Evolutionary conservation across 164 flowering plant species (phyloP).

Genomic region (Vitis rupestris): DNA sequence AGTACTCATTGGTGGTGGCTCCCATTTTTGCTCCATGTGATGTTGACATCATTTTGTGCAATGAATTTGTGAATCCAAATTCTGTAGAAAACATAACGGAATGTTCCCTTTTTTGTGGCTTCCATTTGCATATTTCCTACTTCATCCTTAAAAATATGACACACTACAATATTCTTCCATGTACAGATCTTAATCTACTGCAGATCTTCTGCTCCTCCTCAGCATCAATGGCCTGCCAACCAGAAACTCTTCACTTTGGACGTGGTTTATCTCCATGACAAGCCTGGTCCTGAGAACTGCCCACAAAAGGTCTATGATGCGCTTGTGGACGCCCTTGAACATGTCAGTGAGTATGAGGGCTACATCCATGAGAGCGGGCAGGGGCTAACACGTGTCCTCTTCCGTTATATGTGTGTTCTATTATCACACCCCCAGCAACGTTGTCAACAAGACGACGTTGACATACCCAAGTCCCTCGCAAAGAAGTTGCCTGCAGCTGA

Average conservation of each 20-base stretch:
- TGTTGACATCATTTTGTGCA: neutral
- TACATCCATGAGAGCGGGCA: constrained; percentile 87
- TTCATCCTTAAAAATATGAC: neutral
- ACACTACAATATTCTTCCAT: constrained; percentile 1
- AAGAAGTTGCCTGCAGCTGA: constrained; percentile 62
- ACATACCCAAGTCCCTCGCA: constrained; percentile 72
- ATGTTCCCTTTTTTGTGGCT: neutral
- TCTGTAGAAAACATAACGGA: neutral
- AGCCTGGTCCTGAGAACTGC: constrained; percentile 86
- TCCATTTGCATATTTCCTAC: neutral
- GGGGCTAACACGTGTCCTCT: constrained; percentile 64
- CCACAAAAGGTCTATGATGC: constrained; percentile 92
- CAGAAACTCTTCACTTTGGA: constrained; percentile 86
- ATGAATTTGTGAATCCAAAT: neutral
- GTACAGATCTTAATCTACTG: constrained; percentile 86
- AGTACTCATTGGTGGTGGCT: neutral
- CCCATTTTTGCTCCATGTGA: neutral
- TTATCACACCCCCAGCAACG: constrained; percentile 93
- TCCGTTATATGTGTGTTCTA: constrained; percentile 66
- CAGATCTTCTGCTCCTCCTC: constrained; percentile 72
- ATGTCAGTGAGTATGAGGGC: constrained; percentile 79
- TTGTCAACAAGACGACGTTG: constrained; percentile 69
- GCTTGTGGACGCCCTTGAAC: constrained; percentile 86
- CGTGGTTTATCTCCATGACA: constrained; percentile 89
- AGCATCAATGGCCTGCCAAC: constrained; percentile 63